A percentile compares a stretch with the other conserved stretches of the same genome.
phyloP scores from a whole-genome alignment of 148 eudicot genomes.

The Vaccinium corymbosum region DNA sequence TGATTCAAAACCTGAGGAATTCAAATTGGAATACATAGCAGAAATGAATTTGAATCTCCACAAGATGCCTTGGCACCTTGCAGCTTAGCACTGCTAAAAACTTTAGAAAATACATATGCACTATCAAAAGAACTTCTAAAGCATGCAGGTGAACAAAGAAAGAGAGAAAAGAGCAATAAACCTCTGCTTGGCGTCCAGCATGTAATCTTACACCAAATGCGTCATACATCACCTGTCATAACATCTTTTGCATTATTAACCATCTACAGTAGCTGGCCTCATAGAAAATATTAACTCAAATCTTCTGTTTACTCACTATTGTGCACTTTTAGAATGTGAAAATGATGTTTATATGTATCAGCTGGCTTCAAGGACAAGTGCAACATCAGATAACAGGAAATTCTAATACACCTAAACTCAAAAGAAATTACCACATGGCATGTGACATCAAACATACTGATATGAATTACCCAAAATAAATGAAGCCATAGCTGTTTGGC shows the following conservation, averaged over 20 bases:
- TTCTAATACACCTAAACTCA: neutral
- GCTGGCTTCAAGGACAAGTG: neutral
- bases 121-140: neutral
- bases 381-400: neutral
- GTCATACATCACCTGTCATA: constrained; percentile 87
- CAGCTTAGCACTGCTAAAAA: neutral
- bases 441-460: neutral
- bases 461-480: neutral
- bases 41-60: neutral
- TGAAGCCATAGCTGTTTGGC: neutral
- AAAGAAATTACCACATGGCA: neutral
- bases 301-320: neutral
- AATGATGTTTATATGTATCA: neutral
- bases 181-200: constrained; percentile 96
- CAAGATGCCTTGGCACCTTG: neutral
- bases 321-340: neutral
- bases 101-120: neutral
- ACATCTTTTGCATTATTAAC: constrained; percentile 16
- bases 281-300: neutral
- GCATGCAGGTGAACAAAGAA: neutral
- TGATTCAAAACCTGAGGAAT: constrained; percentile 70
- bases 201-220: constrained; percentile 86
- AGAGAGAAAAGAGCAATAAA: constrained; percentile 16
- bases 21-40: constrained; percentile 2
- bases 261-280: neutral